These are phyloP conservation scores for Ophiocordyceps polyrhachis-furcata DNA, from an alignment of 2,329 filamentous ascomycete genomes.

Conservation along the genomic window DNA sequence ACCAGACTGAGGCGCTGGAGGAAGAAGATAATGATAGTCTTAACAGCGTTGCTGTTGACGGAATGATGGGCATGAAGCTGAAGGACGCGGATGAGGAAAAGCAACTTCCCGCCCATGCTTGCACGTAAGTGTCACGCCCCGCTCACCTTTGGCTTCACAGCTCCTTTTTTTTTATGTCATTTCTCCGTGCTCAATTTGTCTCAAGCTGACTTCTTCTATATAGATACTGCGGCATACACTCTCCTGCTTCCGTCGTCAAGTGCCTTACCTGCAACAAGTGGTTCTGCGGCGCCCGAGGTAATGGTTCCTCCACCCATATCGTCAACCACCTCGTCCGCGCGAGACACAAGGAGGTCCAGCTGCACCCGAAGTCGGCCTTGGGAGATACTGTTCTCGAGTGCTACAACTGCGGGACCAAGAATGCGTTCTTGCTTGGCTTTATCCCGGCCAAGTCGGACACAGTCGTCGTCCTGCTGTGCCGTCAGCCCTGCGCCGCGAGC, in stretches of 20 bases:
- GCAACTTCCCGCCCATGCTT: conserved; percentile 83
- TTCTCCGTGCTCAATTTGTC: neutral
- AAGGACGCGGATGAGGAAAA: conserved; percentile 56
- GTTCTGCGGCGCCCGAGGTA: conserved; percentile 96
- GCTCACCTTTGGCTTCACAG: neutral
- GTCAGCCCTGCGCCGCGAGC: conserved; percentile 86
- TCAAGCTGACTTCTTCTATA: neutral
- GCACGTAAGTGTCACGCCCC: conserved; percentile 50
- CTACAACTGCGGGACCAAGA: conserved; percentile 99
- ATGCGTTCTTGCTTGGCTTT: conserved; percentile 92
- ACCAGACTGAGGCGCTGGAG: conserved; percentile 65
- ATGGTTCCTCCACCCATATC: conserved; percentile 92
- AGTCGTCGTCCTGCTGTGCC: conserved; percentile 88
- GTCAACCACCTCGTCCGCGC: conserved; percentile 96
- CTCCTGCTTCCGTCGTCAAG: conserved; percentile 86
- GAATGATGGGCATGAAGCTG: conserved; percentile 44
- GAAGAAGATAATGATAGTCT: conserved; percentile 64
- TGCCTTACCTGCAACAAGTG: conserved; percentile 92
- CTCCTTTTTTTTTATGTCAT: no score
- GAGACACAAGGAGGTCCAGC: conserved; percentile 94
- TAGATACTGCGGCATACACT: conserved; percentile 95
- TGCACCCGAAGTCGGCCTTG: conserved; percentile 81
- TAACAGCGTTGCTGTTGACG: conserved; percentile 65
- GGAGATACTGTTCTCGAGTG: conserved; percentile 95
- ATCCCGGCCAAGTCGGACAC: conserved; percentile 98